Base-by-base conservation (phyloP, 169 alveolate species). In the Plasmodium vivax region DNA sequence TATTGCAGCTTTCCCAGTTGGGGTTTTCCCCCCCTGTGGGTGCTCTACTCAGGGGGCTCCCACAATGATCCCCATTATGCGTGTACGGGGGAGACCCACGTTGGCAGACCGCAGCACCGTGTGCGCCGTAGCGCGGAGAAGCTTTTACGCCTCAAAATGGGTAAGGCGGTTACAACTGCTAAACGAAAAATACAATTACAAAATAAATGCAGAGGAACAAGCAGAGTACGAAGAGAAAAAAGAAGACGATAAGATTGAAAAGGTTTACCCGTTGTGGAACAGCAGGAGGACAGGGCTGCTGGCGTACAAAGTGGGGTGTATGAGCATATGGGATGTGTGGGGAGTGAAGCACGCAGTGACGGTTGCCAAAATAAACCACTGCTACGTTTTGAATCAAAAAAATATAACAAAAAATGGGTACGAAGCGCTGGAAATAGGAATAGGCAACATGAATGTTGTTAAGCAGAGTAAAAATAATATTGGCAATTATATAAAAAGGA, bases 241-340 rank as follows among this genome's bases (percentile, higher is more conserved):
- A 27, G 83, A 88, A 27, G 94, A 88, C 62, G 94, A 88, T 36
- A 16, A 88, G 10, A 80, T 88, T 9, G 88, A 88, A n/a, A 88
- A 79, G 32, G 77, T 88, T 23, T 88, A 88, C 32, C 94, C 94
- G 3, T 34, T 88, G 27, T 88, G 94, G 94, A 88, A 88, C 51
- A 88, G 94, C 71, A 88, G 94, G 54, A 88, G 94, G 74, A 80
- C 94, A 36, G 98, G 98, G 14, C 95, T 97, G 10, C 84, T 97
- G 87, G 98, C 98, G 32, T 97, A 97, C 84, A 97, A 97, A 87
- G 81, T 97, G 23, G 98, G 98, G 0, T 97, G 98, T 95, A 97
- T 97, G 98, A 95, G 98, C 23, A 95, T 97, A 6, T 97, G 98
- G 98, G 98, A 97, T 83, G 97, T 96, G 34, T 97, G 98, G 98